phyloP scores from a whole-genome alignment of 768 basidiomycete species.

The Auricularia sp. region DNA sequence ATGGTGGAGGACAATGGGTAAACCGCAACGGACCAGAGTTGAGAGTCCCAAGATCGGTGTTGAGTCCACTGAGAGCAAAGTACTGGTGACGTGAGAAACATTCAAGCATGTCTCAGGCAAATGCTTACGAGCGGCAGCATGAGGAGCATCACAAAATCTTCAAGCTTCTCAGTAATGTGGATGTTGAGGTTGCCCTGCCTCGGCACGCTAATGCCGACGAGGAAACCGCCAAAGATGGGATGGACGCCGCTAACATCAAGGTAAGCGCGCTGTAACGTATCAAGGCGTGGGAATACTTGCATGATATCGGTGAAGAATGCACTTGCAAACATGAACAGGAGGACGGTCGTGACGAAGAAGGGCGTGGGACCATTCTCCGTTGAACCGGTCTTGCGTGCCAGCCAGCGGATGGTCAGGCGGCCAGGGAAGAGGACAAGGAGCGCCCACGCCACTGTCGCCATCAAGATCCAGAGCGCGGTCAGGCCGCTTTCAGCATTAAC shows the following conservation, averaged over 20 bases:
- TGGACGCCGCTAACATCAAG: slow-evolving; percentile 46
- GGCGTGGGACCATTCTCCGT: slow-evolving; percentile 59
- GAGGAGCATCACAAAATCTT: slow-evolving; percentile 73
- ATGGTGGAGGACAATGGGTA: neutral
- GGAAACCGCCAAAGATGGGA: slow-evolving; percentile 51
- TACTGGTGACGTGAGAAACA: slow-evolving; percentile 37
- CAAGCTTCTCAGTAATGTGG: slow-evolving; percentile 71
- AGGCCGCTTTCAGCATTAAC: slow-evolving; percentile 31
- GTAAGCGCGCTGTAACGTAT: neutral
- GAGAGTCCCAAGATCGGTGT: slow-evolving; percentile 70
- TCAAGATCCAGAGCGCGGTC: slow-evolving; percentile 34
- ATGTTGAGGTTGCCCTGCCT: slow-evolving; percentile 76
- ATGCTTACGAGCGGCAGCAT: slow-evolving; percentile 63
- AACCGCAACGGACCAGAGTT: slow-evolving; percentile 33
- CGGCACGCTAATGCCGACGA: slow-evolving; percentile 75
- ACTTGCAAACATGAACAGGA: slow-evolving; percentile 63
- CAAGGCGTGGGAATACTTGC: slow-evolving; percentile 35
- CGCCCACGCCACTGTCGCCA: slow-evolving; percentile 30
- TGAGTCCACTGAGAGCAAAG: slow-evolving; percentile 69
- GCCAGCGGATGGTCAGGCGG: slow-evolving; percentile 24
- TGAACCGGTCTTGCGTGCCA: slow-evolving; percentile 27
- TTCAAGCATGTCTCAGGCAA: slow-evolving; percentile 1
- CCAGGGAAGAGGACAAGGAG: slow-evolving; percentile 28
- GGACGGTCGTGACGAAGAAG: slow-evolving; percentile 66
- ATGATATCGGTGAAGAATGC: slow-evolving; percentile 86